These are phyloP conservation scores for Candida adriatica DNA, from an alignment of 805 yeast genomes.

Conservation along the genomic window DNA sequence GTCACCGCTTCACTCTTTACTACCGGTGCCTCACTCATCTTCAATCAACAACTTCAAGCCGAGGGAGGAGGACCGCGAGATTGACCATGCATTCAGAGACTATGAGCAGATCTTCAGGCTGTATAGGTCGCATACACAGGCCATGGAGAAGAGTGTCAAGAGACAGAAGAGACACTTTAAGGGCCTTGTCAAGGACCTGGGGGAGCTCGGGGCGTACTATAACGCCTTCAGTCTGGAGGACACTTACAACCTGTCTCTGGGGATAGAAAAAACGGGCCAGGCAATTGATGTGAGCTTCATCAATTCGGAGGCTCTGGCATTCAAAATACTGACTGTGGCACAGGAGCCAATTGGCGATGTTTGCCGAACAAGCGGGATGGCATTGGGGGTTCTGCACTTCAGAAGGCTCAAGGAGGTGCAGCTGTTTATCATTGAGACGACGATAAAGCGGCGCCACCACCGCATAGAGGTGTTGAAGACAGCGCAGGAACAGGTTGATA, in stretches of 20 bases:
- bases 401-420: conserved; percentile 52
- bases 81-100: conserved; percentile 17
- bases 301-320: conserved; percentile 36
- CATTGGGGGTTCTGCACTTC: conserved; percentile 45
- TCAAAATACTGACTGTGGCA: conserved; percentile 28
- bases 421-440: conserved; percentile 33
- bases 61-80: conserved; percentile 12
- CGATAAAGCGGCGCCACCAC: conserved; percentile 29
- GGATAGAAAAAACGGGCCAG: conserved; percentile 79
- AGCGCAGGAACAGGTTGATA: conserved; percentile 27
- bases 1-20: conserved; percentile 50
- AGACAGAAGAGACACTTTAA: conserved; percentile 32
- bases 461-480: conserved; percentile 27
- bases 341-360: conserved; percentile 34
- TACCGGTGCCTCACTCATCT: conserved; percentile 53
- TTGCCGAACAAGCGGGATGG: conserved; percentile 26
- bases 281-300: conserved; percentile 70
- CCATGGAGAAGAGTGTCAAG: conserved; percentile 18
- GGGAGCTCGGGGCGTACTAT: conserved; percentile 70
- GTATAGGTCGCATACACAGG: conserved; percentile 21
- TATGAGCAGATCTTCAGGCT: conserved; percentile 22
- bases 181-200: conserved; percentile 56
- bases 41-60: conserved; percentile 22
- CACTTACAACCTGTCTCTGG: conserved; percentile 36
- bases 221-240: conserved; percentile 54